phyloP scores from a whole-genome alignment of 345 rosid genomes.

The Moringa oleifera region DNA sequence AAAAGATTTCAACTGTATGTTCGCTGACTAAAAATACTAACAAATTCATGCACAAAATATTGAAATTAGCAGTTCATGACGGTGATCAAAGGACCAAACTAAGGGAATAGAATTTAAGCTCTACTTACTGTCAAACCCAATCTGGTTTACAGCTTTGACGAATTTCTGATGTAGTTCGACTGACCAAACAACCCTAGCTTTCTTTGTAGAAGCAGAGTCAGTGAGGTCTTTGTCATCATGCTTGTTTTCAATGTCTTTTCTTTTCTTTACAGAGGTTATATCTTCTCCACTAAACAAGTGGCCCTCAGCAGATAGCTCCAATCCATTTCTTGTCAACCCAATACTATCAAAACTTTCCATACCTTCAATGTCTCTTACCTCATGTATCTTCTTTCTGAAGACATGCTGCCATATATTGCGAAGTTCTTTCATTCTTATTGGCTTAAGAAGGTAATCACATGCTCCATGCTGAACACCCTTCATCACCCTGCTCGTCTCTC shows the following conservation, averaged over 20 bases:
- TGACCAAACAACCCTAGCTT: conserved; percentile 93
- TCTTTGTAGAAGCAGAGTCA: conserved; percentile 54
- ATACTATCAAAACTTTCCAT: conserved; percentile 38
- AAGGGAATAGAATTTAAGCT: too few species aligned
- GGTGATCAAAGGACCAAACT: not conserved
- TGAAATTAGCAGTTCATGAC: not conserved
- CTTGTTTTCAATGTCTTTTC: conserved; percentile 49
- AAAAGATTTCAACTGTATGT: too few species aligned
- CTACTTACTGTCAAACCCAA: conserved; percentile 90
- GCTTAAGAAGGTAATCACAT: conserved; percentile 76
- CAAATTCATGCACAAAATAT: too few species aligned
- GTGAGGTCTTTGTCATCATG: conserved; percentile 46
- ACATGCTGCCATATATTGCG: conserved; percentile 83
- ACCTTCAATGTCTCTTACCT: conserved; percentile 49
- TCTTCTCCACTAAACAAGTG: conserved; percentile 45
- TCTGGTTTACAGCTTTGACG: conserved; percentile 89
- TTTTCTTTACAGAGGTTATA: conserved; percentile 32
- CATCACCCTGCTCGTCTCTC: conserved; percentile 72
- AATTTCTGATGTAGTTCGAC: conserved; percentile 94
- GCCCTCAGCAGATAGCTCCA: conserved; percentile 41
- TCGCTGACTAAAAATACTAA: too few species aligned
- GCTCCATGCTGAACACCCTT: conserved; percentile 80
- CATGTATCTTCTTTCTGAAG: conserved; percentile 54
- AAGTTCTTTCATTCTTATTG: conserved; percentile 76
- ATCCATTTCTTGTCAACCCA: conserved; percentile 41